These are phyloP conservation scores for Fusarium ramigenum DNA, from an alignment of 2,329 filamentous ascomycete species.

Conservation along the genomic window DNA sequence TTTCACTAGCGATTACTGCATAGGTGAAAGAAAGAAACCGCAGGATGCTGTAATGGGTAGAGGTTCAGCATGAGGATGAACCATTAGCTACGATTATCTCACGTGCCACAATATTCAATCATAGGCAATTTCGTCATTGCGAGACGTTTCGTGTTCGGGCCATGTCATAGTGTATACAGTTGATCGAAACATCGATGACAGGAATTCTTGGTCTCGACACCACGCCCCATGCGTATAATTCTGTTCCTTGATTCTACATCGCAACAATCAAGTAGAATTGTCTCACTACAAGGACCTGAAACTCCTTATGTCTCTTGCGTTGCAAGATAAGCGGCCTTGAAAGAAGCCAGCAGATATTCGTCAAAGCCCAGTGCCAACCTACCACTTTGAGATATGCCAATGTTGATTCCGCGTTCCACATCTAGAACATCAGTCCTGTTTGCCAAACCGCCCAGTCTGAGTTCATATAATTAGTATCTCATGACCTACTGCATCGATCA, in stretches of 20 bases:
- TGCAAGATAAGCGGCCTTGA: accelerated
- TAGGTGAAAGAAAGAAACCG: neutral
- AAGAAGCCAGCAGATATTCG: accelerated
- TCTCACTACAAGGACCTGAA: neutral
- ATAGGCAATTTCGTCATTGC: neutral
- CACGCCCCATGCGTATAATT: neutral
- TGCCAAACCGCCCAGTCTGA: accelerated
- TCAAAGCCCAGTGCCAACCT: neutral
- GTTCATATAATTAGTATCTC: neutral
- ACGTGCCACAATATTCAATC: neutral
- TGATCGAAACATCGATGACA: neutral
- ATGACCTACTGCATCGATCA: accelerated
- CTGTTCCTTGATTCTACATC: neutral
- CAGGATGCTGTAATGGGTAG: neutral
- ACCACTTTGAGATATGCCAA: neutral
- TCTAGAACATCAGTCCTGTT: neutral
- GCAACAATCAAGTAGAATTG: neutral
- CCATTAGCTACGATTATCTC: neutral
- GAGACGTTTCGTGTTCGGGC: neutral
- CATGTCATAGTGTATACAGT: neutral
- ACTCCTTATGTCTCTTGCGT: neutral
- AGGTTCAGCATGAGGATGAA: neutral
- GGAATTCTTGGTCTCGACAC: neutral
- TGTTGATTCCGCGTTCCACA: neutral
- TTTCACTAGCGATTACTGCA: neutral